Base-by-base conservation (phyloP, 768 basidiomycete genomes). In the Boletus vinaceobasis region DNA sequence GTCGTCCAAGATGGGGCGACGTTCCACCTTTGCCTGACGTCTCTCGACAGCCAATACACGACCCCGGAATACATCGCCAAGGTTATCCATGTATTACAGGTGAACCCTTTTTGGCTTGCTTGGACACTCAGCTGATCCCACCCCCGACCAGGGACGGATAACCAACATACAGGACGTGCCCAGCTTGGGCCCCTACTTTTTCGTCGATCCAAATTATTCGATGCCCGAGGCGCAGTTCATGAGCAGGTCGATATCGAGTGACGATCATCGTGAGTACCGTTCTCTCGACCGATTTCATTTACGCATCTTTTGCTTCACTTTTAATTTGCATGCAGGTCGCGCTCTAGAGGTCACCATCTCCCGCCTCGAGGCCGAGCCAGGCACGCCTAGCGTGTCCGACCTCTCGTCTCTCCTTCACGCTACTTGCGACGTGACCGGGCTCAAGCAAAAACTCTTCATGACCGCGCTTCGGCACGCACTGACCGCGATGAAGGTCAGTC, bases 401-500 rank as follows among this genome's bases (percentile, higher is more conserved):
- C 39, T 84, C 13, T 60, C 68, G 1, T 56, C 64, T 13, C 45
- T 78, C 5, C 63, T 87, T 8, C 77, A 82, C 27, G 70, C 75
- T 13, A 77, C 78, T 59, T 76, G 74, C 33, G 70, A 74, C 33
- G 66, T 62, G 32, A 61, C 75, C 2, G 71, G 68, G 3, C 52
- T 81, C 13, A 73, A 77, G 48, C 71, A 71, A 42, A 86, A 80
- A 48, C 60, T 73, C 21, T 83, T 91, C 60, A 86, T 94, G 84
- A 86, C 80, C 2, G 79, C 83, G 0, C 69, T 96, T 48, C 73
- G 95, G 49, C 82, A 90, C 65, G 88, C 87, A 4, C 66, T 97
- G 60, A 93, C 88, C 1, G 94, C 86, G 2, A 82, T 84, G 74
- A 93, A 90, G 83, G 94, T 88, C 52, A n/a, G 78, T 64, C 29